Base-by-base conservation (phyloP, 2,329 filamentous ascomycete genomes). In the Botrytis porri region DNA sequence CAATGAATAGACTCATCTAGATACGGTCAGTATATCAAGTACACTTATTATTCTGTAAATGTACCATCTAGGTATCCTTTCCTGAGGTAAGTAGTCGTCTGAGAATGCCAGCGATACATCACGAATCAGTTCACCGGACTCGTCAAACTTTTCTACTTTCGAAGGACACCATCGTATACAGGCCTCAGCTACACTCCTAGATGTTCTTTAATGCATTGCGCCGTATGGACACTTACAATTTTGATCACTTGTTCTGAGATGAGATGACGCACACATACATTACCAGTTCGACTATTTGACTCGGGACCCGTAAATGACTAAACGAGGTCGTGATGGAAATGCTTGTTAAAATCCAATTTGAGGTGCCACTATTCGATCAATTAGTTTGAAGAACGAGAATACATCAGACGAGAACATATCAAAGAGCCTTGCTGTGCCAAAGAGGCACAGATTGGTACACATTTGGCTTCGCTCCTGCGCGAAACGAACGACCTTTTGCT, bases 341-440 rank as follows among this genome's bases (percentile, higher is more conserved):
- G 63, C 32, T 51, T 66, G 43, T 59, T 69, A 37, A 18, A 10
- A 25, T 69, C 35, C 16, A 57, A n/a, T 25, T 16, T 29, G 57
- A 37, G 41, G 43, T 63, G 14, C 39, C 39, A 25, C 59, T 62
- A 54, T 32, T 20, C 32, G 32, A 39, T 41, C 51, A 69, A 61
- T 60, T 20, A 37, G 35, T 12, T n/a, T 57, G 4, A 14, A 37
- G 60, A 43, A 37, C 20, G 32, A 64, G 51, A 29, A 66, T 57
- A 62, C 59, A 62, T 62, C 22, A 14, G 71, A 43, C 29, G 45
- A 73, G 14, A 51, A 70, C 20, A 51, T 18, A 41, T 39, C 25
- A 22, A 32, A 41, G 41, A 69, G 65, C 66, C 65, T 70, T 73
- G 65, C 71, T 63, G 59, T 63, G 71, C 65, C 71, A 25, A 29